Base-by-base conservation (phyloP, 345 rosid genomes). In the Fremontodendron californicum region DNA sequence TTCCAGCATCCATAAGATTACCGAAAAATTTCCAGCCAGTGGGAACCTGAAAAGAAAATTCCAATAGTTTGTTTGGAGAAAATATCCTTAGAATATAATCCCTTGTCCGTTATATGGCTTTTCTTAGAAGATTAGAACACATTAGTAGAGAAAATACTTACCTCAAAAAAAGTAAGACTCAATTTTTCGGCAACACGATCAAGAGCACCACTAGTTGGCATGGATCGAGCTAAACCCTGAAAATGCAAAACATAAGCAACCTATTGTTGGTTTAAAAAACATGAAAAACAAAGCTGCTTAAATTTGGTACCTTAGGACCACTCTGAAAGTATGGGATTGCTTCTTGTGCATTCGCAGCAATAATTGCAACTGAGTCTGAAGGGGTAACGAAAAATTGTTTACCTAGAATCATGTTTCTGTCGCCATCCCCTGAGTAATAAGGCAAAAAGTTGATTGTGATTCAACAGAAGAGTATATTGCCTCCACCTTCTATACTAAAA, bases 1-100 rank as follows among this genome's bases (percentile, higher is more conserved):
- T 92, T 79, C 92, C 97, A 80, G 97, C 92, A 79, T 96, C 99
- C 98, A 93, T 91, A 46, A 95, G 97, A 86, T 93, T 96, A 67
- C 99, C 98, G 78, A 96, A 96, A 82, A 91, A 93, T 71, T 92
- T 92, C 99, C 99, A 92, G 29, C 98, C 99, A 1, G 99, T 96
- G 43, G 97, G 98, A 51, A 96, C 97, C 98, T 93, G 85, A 55
- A 85, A 76, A 66, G 78, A 10, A 75, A 82, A 73, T n/a, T 55
- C 29, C 39, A 16, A 33, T 79, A 48, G 64, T 43, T 75, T 72
- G 82, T 75, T 79, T 77, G 68, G 8, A 82, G 29, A 61, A 52
- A 25, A 29, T 29, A 71, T 46, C 71, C 52, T 49, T 49, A 40
- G 18, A 16, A 79, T 43, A 27, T 40, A 60, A 77, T 71, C 40